Evolutionary conservation across 345 rosid species (phyloP), one percentile per base, ranked within the genome.

Genomic region (Eucalyptus cloeziana): DNA sequence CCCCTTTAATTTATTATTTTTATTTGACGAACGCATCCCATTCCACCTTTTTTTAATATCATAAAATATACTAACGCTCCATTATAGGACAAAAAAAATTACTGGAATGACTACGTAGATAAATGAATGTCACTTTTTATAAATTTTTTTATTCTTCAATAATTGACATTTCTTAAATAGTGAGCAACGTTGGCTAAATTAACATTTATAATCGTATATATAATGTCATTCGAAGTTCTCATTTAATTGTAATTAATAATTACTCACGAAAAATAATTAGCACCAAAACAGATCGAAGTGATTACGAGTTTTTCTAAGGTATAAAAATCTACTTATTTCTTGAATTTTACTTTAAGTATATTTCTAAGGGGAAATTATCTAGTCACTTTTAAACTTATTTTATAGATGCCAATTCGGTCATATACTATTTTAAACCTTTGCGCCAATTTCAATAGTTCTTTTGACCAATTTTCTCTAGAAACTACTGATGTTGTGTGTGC

Each of bases 331-430:
- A 5, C 22, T 19, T 33, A 0, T 33, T 76, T 21, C 45, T 37
- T 19, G 19, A 76, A 76, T 71, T 71, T 19, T 2, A 71, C 13
- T 71, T 9, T 37, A 19, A 71, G 83, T 2, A 37, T 13, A 37
- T 19, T 37, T 11, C 12, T 76, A 21, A 76, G 47, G 12, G 9
- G 16, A 64, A 30, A 64, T n/a, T 62, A 13, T 27, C 7, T 33
- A 9, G 24, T 69, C 11, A 9, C 13, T 33, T 30, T 27, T 62
- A 30, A 62, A 62, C 1, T 33, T 31, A 8, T 16, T 69, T 19
- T 17, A 9, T 17, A 24, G 44, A 33, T 69, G 7, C 0, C 7
- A 33, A 69, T 8, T 69, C 2, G 0, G 7, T 69, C 24, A 9
- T 19, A 33, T 9, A 9, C 8, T 10, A 4, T 69, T 19, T 9